phyloP scores from a whole-genome alignment of 305 asterid species.

The Fraxinus velutina region DNA sequence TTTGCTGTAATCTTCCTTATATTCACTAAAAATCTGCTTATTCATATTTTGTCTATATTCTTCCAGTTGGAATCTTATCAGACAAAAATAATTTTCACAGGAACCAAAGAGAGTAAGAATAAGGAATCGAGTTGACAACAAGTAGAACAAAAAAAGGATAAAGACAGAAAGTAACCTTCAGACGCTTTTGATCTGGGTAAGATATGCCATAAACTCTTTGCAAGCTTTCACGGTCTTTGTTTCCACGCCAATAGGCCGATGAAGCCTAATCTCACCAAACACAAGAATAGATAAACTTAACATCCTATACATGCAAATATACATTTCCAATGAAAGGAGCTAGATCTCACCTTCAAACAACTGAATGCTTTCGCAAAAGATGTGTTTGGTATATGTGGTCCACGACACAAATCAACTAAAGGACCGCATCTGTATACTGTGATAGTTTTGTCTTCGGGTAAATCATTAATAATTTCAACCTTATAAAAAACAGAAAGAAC shows the following conservation, averaged over 20 bases:
- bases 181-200: constrained; percentile 74
- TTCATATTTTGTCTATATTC: neutral
- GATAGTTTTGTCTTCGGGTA: constrained; percentile 86
- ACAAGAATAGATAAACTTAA: constrained; percentile 9
- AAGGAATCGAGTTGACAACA: neutral
- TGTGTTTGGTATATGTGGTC: constrained; percentile 93
- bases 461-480: constrained; percentile 90
- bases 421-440: constrained; percentile 97
- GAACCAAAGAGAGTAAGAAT: constrained; percentile 10
- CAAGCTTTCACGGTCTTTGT: constrained; percentile 92
- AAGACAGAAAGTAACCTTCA: constrained; percentile 57
- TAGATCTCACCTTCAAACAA: constrained; percentile 74
- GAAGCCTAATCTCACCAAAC: constrained; percentile 59
- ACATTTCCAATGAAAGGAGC: neutral
- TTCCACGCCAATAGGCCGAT: constrained; percentile 98
- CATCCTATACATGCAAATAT: constrained; percentile 7
- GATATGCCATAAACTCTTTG: constrained; percentile 98
- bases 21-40: neutral
- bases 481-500: constrained; percentile 26
- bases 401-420: constrained; percentile 90
- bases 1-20: neutral
- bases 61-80: neutral
- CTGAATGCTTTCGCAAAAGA: constrained; percentile 87
- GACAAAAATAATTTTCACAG: neutral
- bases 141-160: neutral